Evolutionary conservation across 176 grass and related monocot species (phyloP).

Genomic region (Chrysopogon serrulatus): DNA sequence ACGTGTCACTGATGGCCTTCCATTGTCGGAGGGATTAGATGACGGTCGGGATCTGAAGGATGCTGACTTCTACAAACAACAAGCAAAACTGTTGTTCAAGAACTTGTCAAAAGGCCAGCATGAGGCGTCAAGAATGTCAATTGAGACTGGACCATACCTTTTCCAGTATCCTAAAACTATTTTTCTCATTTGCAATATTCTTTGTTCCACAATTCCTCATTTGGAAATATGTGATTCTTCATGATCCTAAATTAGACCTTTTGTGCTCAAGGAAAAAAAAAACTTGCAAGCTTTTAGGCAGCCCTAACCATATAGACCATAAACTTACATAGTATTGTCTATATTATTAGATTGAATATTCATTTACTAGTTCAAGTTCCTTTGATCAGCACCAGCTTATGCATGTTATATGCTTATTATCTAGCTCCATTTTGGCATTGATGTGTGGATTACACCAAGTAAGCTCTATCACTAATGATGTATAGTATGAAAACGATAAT

Average conservation of each 20-base stretch:
- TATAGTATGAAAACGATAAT: neutral
- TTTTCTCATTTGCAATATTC: neutral
- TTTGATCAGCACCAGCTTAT: neutral
- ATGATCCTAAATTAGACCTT: neutral
- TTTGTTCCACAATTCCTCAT: neutral
- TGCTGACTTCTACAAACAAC: constrained; percentile 86
- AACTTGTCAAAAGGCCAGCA: constrained; percentile 78
- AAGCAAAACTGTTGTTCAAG: constrained; percentile 86
- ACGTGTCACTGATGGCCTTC: constrained; percentile 80
- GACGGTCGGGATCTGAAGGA: constrained; percentile 80
- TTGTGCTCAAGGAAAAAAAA: neutral
- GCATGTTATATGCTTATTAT: neutral
- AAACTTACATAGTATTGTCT: neutral
- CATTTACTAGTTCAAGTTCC: neutral
- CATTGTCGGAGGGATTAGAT: constrained; percentile 79
- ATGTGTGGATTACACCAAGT: neutral
- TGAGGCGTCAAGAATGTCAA: constrained; percentile 83
- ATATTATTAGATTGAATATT: neutral
- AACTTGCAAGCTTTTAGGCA: neutral
- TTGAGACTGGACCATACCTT: constrained; percentile 78
- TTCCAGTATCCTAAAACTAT: constrained; percentile 72
- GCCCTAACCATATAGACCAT: neutral
- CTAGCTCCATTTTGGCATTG: neutral
- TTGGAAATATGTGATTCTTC: neutral
- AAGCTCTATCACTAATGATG: neutral